Conservation (phyloP, 495 filamentous ascomycete genomes). For the Lepraria neglecta region DNA sequence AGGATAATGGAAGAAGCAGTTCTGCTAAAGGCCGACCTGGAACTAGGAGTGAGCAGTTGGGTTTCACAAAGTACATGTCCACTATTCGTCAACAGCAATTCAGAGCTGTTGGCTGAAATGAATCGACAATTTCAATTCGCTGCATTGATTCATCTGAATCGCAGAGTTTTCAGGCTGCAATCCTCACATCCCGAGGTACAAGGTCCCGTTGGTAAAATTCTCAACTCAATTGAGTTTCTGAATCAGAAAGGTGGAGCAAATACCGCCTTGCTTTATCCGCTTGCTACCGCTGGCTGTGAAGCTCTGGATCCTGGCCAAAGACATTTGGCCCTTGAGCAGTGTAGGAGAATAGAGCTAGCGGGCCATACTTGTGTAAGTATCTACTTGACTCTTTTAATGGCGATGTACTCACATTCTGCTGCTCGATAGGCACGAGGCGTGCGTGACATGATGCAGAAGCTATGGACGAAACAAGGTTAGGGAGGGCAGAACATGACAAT, state of each 20-base stretch:
- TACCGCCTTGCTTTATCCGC: slow-evolving; percentile 69
- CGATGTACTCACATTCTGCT: no score
- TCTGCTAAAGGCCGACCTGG: no score
- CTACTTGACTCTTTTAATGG: no score
- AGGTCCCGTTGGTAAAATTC: slow-evolving; percentile 54
- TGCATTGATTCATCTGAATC: slow-evolving; percentile 68
- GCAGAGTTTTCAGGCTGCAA: slow-evolving; percentile 59
- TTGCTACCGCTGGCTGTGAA: slow-evolving; percentile 82
- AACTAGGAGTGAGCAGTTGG: neutral
- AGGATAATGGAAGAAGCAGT: no score
- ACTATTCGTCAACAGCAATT: slow-evolving; percentile 54
- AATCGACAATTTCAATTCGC: slow-evolving; percentile 77
- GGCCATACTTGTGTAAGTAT: no score
- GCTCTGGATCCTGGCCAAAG: slow-evolving; percentile 38
- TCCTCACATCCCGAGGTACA: slow-evolving; percentile 53
- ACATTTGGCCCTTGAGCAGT: slow-evolving; percentile 33
- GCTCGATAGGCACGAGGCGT: no score
- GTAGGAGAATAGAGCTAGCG: slow-evolving; percentile 43
- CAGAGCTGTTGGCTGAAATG: slow-evolving; percentile 31
- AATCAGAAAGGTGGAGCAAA: slow-evolving; percentile 58
- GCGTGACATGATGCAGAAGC: no score
- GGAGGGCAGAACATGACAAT: no score
- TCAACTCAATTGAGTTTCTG: slow-evolving; percentile 54
- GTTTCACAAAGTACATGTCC: slow-evolving; percentile 33
- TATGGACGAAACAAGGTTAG: no score